Percentiles rank a stretch among this genome's conserved stretches.
Evolutionary conservation across 139 green algal species (phyloP).

Genomic region (Volvox reticuliferus): DNA sequence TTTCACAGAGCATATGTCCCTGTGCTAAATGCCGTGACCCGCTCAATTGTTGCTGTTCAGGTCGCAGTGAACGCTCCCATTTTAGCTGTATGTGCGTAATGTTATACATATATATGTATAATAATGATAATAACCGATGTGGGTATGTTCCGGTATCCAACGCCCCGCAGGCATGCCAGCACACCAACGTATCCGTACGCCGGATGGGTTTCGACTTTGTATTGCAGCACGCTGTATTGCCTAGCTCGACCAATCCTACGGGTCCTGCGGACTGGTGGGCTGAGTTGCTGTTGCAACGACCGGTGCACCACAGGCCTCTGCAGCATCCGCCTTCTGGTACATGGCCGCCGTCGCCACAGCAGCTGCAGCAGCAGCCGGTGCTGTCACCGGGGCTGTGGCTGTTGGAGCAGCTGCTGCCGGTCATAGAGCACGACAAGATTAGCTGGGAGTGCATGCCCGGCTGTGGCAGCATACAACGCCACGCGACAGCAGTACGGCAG

Average conservation of each 20-base stretch:
- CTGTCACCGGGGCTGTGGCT: conserved; percentile 19
- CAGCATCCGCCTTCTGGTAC: neutral
- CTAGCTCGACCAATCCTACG: neutral
- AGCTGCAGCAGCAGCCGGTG: neutral
- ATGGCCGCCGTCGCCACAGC: neutral
- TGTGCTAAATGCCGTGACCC: too few relatives aligned
- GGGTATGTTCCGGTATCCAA: neutral
- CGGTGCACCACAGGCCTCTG: neutral
- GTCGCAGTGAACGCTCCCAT: too few relatives aligned
- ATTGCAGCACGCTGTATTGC: conserved; percentile 1
- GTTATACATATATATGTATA: too few relatives aligned
- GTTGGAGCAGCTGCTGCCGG: conserved; percentile 42
- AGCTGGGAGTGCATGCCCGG: conserved; percentile 28
- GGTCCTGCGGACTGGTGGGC: conserved; percentile 29
- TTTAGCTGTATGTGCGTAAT: too few relatives aligned
- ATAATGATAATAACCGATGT: too few relatives aligned
- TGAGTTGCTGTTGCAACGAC: neutral
- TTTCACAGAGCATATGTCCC: too few relatives aligned
- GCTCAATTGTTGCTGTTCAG: too few relatives aligned
- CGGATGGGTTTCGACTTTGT: conserved; percentile 27
- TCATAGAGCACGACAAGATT: conserved; percentile 44
- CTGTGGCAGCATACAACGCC: neutral
- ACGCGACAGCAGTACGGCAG: conserved; percentile 16
- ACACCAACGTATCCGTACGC: conserved; percentile 49
- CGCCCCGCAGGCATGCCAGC: conserved; percentile 8